A percentile compares a stretch with the other conserved stretches of the same genome.
phyloP scores from a whole-genome alignment of 768 basidiomycete genomes.

The Boletellus ananas region DNA sequence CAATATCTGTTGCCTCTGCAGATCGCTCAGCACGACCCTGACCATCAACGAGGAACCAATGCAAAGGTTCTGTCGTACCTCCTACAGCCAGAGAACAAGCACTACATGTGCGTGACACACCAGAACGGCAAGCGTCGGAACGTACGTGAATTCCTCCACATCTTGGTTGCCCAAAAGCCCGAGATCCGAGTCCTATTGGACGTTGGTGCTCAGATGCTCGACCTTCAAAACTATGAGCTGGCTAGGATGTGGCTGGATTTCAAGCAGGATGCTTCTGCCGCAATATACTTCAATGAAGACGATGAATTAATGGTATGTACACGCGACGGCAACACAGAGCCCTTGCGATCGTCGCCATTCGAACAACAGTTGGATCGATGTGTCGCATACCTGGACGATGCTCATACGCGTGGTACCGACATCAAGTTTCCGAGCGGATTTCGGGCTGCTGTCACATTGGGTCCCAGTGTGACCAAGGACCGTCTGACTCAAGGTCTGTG shows the following conservation, averaged over 20 bases:
- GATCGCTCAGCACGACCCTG: slow-evolving; percentile 29
- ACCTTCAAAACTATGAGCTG: slow-evolving; percentile 40
- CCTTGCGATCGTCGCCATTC: neutral
- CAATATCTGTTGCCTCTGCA: slow-evolving; percentile 21
- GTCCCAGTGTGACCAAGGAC: slow-evolving; percentile 51
- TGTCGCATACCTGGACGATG: slow-evolving; percentile 51
- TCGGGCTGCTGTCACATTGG: slow-evolving; percentile 27
- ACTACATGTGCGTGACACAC: slow-evolving; percentile 25
- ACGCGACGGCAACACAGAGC: neutral
- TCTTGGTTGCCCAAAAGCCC: slow-evolving; percentile 31
- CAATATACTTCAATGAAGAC: slow-evolving; percentile 37
- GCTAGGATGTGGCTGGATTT: slow-evolving; percentile 22
- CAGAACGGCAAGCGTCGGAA: slow-evolving; percentile 5
- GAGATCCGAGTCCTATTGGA: slow-evolving; percentile 45
- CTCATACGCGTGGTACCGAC: slow-evolving; percentile 48
- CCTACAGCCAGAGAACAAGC: slow-evolving; percentile 33
- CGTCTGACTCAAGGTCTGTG: slow-evolving; percentile 41
- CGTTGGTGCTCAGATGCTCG: slow-evolving; percentile 54
- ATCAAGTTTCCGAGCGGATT: slow-evolving; percentile 42
- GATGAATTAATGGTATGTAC: slow-evolving; percentile 3
- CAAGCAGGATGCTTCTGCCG: slow-evolving; percentile 31
- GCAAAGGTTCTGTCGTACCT: slow-evolving; percentile 34
- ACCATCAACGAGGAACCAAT: slow-evolving; percentile 25
- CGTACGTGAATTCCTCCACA: slow-evolving; percentile 25
- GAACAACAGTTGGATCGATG: slow-evolving; percentile 37